Evolutionary conservation across 2,329 filamentous ascomycete species (phyloP), one percentile per base, ranked within the genome.

Genomic region (Colletotrichum neosansevieriae): DNA sequence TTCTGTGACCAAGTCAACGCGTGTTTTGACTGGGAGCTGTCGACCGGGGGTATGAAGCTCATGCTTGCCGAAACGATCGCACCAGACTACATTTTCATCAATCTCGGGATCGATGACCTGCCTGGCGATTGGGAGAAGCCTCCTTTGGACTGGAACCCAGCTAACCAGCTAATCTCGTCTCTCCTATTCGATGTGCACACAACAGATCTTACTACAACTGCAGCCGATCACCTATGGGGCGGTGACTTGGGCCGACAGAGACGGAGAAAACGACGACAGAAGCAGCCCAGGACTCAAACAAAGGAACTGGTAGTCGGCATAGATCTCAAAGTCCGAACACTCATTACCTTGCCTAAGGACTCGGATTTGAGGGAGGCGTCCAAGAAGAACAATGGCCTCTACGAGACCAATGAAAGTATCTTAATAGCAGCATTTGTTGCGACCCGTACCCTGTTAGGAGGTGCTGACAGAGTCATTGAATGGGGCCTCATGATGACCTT

Each of bases 351-450:
- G n/a, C 67, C 67, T 10, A 63, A 64, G 42, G 67, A 69, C 15
- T 32, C 51, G 17, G 67, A 68, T 12, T 38, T 58, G n/a, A 67
- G 57, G 53, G 63, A 67, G 21, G 58, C 24, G n/a, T 44, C 63
- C 21, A 63, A 29, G 45, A 50, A 38, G 15, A 58, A 50, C 17
- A 40, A 34, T 7, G 63, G 56, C 12, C 68, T 71, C 12, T 64
- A 71, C 40, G 68, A 67, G 60, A 63, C 72, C 54, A 60, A 70
- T 36, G 62, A 69, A 42, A 44, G 61, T 34, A 57, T 72, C 21
- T 78, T 89, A 32, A 79, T 90, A 58, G 84, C 87, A 17, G 85
- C 87, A 3, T 87, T 90, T 65, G 79, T 91, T 58, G 84, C 86
- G 13, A 80, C 90, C 42, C 83, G 85, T 17, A 85, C 85, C 7